Percentiles rank a stretch among this genome's conserved stretches.
phyloP scores from a whole-genome alignment of 2,329 filamentous ascomycete genomes.

The Onygenales sp. region DNA sequence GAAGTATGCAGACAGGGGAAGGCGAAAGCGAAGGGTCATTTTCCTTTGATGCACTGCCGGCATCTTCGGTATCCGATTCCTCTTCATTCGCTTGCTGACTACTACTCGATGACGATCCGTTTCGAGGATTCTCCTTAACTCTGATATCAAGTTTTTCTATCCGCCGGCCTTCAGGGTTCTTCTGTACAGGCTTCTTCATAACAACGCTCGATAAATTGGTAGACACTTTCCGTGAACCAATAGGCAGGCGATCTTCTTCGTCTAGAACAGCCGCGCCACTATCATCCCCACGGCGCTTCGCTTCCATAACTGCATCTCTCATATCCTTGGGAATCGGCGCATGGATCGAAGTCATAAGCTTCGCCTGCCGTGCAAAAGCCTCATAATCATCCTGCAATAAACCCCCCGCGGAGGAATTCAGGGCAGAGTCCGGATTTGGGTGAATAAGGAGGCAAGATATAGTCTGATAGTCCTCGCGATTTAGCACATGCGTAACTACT shows the following conservation, averaged over 20 bases:
- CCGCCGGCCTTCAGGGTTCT: conserved; percentile 3
- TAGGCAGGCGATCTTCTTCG: conserved; percentile 11
- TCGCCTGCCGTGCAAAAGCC: conserved; percentile 47
- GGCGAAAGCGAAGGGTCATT: conserved; percentile 38
- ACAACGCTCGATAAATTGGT: conserved; percentile 15
- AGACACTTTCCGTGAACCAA: neutral
- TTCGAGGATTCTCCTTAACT: conserved; percentile 3
- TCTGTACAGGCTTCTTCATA: conserved; percentile 22
- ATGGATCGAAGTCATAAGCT: conserved; percentile 54
- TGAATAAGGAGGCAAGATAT: conserved; percentile 55
- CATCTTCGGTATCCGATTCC: conserved; percentile 21
- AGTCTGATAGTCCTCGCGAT: conserved; percentile 26
- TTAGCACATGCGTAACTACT: neutral
- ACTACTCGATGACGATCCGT: conserved; percentile 1
- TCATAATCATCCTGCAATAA: conserved; percentile 51
- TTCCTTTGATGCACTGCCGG: conserved; percentile 36
- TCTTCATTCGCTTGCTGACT: conserved; percentile 17
- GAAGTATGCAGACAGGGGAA: conserved; percentile 23
- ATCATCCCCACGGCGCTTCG: conserved; percentile 47
- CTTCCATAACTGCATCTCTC: conserved; percentile 38
- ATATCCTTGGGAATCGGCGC: conserved; percentile 43
- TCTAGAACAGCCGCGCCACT: conserved; percentile 18
- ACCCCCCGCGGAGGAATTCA: conserved; percentile 52
- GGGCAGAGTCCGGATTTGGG: conserved; percentile 54
- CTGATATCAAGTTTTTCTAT: conserved; percentile 9